A percentile compares a stretch with the other conserved stretches of the same genome.
Conservation (phyloP, 164 flowering plant species). For the Macadamia tetraphylla region DNA sequence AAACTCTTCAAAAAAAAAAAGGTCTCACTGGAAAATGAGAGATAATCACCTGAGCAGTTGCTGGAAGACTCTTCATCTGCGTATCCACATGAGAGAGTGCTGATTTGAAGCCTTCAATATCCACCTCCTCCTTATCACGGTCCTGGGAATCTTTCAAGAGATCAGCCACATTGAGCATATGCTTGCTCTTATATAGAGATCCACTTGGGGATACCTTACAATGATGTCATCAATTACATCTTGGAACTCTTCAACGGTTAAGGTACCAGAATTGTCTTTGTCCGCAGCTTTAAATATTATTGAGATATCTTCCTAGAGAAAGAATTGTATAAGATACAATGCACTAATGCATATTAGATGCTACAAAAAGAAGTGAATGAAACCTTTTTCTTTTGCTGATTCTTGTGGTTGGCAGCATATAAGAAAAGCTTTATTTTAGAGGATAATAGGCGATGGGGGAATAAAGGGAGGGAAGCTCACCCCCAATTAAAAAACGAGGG, state of each 20-base stretch:
- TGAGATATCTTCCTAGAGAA: conserved; percentile 67
- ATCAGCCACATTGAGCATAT: conserved; percentile 48
- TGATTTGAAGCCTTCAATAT: conserved; percentile 64
- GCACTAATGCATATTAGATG: neutral
- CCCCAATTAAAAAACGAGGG: no score
- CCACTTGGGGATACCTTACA: conserved; percentile 79
- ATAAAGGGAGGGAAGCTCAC: no score
- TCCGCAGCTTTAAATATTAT: conserved; percentile 80
- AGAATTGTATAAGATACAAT: neutral
- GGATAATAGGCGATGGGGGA: no score
- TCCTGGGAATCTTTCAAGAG: conserved; percentile 55
- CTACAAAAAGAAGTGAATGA: no score
- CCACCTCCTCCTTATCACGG: conserved; percentile 47
- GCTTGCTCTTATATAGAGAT: conserved; percentile 60
- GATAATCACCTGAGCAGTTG: conserved; percentile 80
- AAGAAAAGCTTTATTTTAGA: no score
- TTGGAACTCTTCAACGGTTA: conserved; percentile 60
- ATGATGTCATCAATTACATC: conserved; percentile 36
- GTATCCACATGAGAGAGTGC: conserved; percentile 81
- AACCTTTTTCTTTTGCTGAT: no score
- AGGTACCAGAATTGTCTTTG: conserved; percentile 79
- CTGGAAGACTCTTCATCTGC: conserved; percentile 85
- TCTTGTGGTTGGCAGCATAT: no score
- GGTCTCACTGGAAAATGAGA: neutral
- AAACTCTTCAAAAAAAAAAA: neutral